Evolutionary conservation across 352 stramenopile species (phyloP), one percentile per base, ranked within the genome.

Genomic region (Discostella stelligera): DNA sequence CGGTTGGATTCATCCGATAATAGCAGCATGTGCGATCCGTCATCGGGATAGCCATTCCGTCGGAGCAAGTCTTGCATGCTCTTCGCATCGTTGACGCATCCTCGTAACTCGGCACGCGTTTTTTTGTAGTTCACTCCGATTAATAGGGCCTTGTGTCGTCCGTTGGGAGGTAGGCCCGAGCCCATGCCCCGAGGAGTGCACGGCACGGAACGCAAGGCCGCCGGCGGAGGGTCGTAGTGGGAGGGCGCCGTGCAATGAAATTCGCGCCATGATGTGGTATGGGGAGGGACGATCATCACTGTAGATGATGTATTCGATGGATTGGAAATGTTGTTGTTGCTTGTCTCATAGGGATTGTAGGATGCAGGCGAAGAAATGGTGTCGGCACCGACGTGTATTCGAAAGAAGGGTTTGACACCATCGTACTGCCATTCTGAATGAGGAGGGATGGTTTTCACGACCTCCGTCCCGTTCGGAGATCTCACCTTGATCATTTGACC

Each of bases 61-160:
- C 53, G 13, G 0, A 83, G 49, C 4, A 82, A 48, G 0, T 14
- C 44, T 30, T 77, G 52, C 61, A 87, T 84, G 52, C 75, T 80
- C 16, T 79, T 73, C 0, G 79, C 80, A 44, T 87, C 80, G 48
- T 87, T 87, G 62, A 81, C 64, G 49, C 80, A 84, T 59, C 80
- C 78, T 66, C 61, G 69, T 10, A 85, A 58, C 41, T 61, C 71
- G 3, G 76, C 82, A 21, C 74, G 68, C 20, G 67, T 70, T 7
- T 64, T 58, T n/a, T 48, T 66, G 60, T 84, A 84, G 54, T 84
- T 84, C 32, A 84, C 81, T 0, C 77, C 77, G 16, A 84, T 73
- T 16, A 84, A 20, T 0, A 84, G 66, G 0, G 71, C 48, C 39
- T 87, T 90, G 37, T 79, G 69, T 18, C 71, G 20, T 41, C 80